A percentile compares a stretch with the other conserved stretches of the same genome.
These are phyloP conservation scores for Penicillium vulpinum DNA, from an alignment of 2,329 filamentous ascomycete species.

Conservation along the genomic window DNA sequence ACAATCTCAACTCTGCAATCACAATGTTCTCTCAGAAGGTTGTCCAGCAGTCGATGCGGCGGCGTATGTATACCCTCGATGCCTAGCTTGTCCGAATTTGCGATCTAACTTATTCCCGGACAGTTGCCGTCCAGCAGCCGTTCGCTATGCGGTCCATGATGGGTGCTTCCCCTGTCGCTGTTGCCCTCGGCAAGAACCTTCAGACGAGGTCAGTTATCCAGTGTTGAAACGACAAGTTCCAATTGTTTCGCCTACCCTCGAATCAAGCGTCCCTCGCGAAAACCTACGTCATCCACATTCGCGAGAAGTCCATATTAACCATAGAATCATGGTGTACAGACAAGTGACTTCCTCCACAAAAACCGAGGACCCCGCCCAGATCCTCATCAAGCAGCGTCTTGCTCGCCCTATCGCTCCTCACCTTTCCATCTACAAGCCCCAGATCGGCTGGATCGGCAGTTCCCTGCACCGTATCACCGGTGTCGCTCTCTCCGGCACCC, in stretches of 20 bases:
- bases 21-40: conserved; percentile 52
- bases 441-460: conserved; percentile 80
- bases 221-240: not conserved
- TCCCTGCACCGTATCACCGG: conserved; percentile 85
- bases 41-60: conserved; percentile 50
- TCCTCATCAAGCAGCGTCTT: conserved; percentile 79
- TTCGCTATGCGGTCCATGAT: conserved; percentile 45
- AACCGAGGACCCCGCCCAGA: conserved; percentile 42
- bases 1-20: conserved; percentile 13
- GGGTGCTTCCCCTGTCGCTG: conserved; percentile 46
- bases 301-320: conserved; percentile 16
- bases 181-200: conserved; percentile 44
- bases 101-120: conserved; percentile 23
- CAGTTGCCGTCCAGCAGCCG: conserved; percentile 49
- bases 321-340: conserved; percentile 22
- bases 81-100: conserved; percentile 15
- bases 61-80: conserved; percentile 43
- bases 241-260: not conserved
- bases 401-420: conserved; percentile 82
- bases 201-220: conserved; percentile 45
- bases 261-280: conserved; percentile 2
- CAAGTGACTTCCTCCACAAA: conserved; percentile 32
- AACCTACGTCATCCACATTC: conserved; percentile 32
- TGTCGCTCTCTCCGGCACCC: conserved; percentile 64
- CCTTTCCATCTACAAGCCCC: conserved; percentile 78